Conservation (phyloP, 352 stramenopile species). For the Phytophthora fragariae region DNA sequence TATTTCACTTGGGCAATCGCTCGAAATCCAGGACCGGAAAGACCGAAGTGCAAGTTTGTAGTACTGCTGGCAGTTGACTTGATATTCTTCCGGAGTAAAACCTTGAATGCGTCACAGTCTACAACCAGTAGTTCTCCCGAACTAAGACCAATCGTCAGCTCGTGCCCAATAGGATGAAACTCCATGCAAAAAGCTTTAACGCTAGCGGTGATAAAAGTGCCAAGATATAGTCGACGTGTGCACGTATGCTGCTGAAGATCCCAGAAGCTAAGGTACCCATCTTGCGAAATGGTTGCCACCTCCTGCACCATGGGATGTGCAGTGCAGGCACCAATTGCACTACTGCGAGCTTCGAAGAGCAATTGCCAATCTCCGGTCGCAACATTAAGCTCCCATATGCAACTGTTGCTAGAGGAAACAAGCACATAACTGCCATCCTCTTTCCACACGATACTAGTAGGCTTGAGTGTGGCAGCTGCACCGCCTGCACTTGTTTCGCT, state of each 20-base stretch:
- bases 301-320: slow-evolving; percentile 57
- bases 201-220: slow-evolving; percentile 23
- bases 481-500: slow-evolving; percentile 30
- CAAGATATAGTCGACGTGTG: slow-evolving; percentile 44
- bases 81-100: slow-evolving; percentile 55
- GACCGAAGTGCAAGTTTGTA: slow-evolving; percentile 17
- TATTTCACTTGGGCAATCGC: slow-evolving; percentile 60
- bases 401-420: slow-evolving; percentile 66
- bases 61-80: slow-evolving; percentile 34
- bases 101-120: slow-evolving; percentile 43
- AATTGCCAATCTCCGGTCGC: slow-evolving; percentile 53
- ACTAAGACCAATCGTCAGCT: slow-evolving; percentile 61
- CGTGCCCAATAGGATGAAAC: slow-evolving; percentile 58
- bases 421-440: slow-evolving; percentile 59
- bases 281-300: slow-evolving; percentile 55
- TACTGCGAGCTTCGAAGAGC: slow-evolving; percentile 62
- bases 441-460: slow-evolving; percentile 66
- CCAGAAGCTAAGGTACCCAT: slow-evolving; percentile 66
- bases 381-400: slow-evolving; percentile 70
- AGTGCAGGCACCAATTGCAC: slow-evolving; percentile 40
- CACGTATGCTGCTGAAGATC: slow-evolving; percentile 55
- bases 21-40: slow-evolving; percentile 16
- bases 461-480: slow-evolving; percentile 36
- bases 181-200: slow-evolving; percentile 60
- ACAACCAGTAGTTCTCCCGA: slow-evolving; percentile 66